A percentile compares a stretch with the other conserved stretches of the same genome.
These are phyloP conservation scores for Rachicladosporium sp. DNA, from an alignment of 2,329 filamentous ascomycete genomes.

Conservation along the genomic window DNA sequence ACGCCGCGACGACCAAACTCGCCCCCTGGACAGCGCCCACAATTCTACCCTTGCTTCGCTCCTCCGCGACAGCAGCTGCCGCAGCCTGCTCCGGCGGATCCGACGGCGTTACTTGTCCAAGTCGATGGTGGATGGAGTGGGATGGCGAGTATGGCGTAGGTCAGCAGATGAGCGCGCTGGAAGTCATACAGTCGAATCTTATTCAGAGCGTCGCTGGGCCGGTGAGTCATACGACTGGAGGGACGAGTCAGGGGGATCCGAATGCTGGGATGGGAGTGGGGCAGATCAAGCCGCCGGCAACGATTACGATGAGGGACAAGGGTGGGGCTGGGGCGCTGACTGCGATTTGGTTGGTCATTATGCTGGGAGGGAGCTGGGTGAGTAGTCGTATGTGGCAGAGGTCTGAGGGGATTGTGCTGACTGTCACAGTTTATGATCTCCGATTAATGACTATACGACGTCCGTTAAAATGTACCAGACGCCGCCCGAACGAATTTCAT, in stretches of 20 bases:
- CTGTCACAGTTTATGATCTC: too few relatives aligned
- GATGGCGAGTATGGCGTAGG: slow-evolving; percentile 40
- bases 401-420: too few relatives aligned
- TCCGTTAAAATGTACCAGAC: too few relatives aligned
- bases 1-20: slow-evolving; percentile 44
- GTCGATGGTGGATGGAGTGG: slow-evolving; percentile 27
- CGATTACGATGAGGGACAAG: slow-evolving; percentile 46
- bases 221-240: slow-evolving; percentile 39
- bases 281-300: slow-evolving; percentile 10
- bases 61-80: slow-evolving; percentile 43
- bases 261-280: slow-evolving; percentile 20
- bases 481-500: too few relatives aligned
- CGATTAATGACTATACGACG: too few relatives aligned
- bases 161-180: slow-evolving; percentile 46
- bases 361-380: slow-evolving; percentile 3
- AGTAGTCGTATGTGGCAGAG: not conserved
- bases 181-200: slow-evolving; percentile 35
- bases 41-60: slow-evolving; percentile 40
- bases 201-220: slow-evolving; percentile 27
- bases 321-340: slow-evolving; percentile 58
- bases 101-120: slow-evolving; percentile 34
- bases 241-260: slow-evolving; percentile 37
- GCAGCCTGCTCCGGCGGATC: slow-evolving; percentile 39
- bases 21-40: slow-evolving; percentile 42
- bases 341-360: slow-evolving; percentile 34